These are phyloP conservation scores for Thielaviopsis musarum DNA, from an alignment of 2,329 filamentous ascomycete genomes.

Conservation along the genomic window DNA sequence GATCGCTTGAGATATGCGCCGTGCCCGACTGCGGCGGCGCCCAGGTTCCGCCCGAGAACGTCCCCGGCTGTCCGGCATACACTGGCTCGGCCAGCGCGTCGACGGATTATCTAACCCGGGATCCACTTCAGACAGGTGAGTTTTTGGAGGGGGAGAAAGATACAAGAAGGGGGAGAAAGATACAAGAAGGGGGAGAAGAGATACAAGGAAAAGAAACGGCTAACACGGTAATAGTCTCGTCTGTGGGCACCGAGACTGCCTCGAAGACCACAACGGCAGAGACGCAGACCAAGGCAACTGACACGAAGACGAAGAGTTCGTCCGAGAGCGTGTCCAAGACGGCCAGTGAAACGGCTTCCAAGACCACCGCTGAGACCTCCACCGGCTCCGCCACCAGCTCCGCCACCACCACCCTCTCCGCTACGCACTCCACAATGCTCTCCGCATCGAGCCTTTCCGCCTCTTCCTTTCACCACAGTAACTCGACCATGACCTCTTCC, in stretches of 20 bases:
- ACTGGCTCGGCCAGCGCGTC: slow-evolving; percentile 36
- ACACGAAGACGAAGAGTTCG: background rate
- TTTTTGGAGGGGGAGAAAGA: no score
- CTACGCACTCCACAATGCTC: background rate
- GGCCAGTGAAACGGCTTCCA: background rate
- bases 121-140: background rate
- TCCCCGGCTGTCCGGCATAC: slow-evolving; percentile 43
- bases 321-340: background rate
- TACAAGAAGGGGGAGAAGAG: background rate
- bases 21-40: slow-evolving; percentile 52
- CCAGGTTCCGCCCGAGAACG: slow-evolving; percentile 43
- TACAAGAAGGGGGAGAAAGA: no score
- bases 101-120: slow-evolving; percentile 27
- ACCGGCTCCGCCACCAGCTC: background rate
- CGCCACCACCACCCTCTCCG: background rate
- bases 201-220: no score
- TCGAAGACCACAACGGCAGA: no score
- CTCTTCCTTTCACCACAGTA: background rate
- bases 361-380: background rate
- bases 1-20: slow-evolving; percentile 46
- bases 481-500: background rate
- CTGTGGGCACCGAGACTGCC: background rate
- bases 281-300: background rate
- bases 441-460: background rate
- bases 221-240: no score